A percentile compares a stretch with the other conserved stretches of the same genome.
Conservation (phyloP, 345 rosid species). For the Carallia brachiata region DNA sequence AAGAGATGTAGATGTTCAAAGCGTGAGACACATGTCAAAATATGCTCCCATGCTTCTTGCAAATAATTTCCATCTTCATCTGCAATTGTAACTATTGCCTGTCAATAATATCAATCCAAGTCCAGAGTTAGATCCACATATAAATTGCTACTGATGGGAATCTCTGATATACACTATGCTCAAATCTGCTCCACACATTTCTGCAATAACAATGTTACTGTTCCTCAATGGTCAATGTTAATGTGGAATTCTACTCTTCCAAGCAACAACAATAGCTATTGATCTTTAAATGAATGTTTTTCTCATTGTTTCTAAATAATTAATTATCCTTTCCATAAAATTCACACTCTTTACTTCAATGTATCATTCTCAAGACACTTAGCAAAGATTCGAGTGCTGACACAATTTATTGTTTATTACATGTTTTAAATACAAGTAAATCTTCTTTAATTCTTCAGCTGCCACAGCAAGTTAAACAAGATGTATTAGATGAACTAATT, state of each 20-base stretch:
- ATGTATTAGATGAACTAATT: no score
- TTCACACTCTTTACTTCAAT: neutral
- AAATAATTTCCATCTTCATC: constrained; percentile 99
- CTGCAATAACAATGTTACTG: neutral
- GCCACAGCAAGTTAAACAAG: neutral
- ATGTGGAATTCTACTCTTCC: neutral
- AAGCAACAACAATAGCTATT: neutral
- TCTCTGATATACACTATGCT: no score
- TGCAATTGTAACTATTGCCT: constrained; percentile 93
- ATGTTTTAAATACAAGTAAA: neutral
- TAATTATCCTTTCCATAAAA: neutral
- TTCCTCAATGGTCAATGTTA: constrained; percentile 1
- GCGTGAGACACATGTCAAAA: constrained; percentile 98
- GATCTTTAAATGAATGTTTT: neutral
- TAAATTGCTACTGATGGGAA: neutral
- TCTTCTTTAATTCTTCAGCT: neutral
- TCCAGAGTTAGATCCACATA: constrained; percentile 20
- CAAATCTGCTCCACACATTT: neutral
- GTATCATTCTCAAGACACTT: neutral
- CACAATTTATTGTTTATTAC: neutral
- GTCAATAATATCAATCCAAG: constrained; percentile 22
- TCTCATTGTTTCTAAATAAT: neutral
- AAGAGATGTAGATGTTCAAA: constrained; percentile 97
- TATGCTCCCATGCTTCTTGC: constrained; percentile 99
- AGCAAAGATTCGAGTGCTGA: neutral